Percentiles rank a stretch among this genome's conserved stretches.
Conservation (phyloP, 2,329 filamentous ascomycete species). For the Trichoderma sp. region DNA sequence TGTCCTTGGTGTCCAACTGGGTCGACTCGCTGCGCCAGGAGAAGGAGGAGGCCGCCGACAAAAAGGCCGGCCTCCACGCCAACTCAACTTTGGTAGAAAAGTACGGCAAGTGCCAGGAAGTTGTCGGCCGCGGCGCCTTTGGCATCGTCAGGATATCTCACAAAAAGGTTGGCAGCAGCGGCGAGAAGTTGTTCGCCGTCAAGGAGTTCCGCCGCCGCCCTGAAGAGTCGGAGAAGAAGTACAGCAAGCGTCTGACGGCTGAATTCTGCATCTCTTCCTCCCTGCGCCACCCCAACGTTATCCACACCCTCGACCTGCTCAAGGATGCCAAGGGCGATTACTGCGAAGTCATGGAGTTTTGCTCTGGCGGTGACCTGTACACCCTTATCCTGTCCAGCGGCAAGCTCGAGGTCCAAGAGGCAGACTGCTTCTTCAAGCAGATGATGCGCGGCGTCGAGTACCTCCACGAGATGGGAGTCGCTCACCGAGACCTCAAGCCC, state of each 20-base stretch:
- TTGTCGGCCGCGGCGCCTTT: conserved; percentile 94
- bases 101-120: conserved; percentile 97
- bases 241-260: conserved; percentile 93
- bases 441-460: conserved; percentile 99
- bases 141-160: conserved; percentile 97
- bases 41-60: conserved; percentile 81
- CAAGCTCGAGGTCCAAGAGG: conserved; percentile 88
- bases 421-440: conserved; percentile 98
- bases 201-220: conserved; percentile 96
- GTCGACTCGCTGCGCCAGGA: conserved; percentile 90
- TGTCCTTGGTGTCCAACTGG: conserved; percentile 94
- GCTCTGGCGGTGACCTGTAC: conserved; percentile 93
- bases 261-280: conserved; percentile 99
- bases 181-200: conserved; percentile 92
- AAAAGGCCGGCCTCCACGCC: conserved; percentile 73
- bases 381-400: conserved; percentile 87
- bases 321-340: conserved; percentile 97
- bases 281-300: conserved; percentile 94
- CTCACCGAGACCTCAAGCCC: conserved; percentile 93
- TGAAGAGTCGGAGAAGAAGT: conserved; percentile 94
- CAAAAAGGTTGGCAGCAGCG: conserved; percentile 81
- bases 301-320: conserved; percentile 92
- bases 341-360: conserved; percentile 99
- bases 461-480: conserved; percentile 98
- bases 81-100: conserved; percentile 82